phyloP scores from a whole-genome alignment of 495 filamentous ascomycete species.

The Lophium mytilinum region DNA sequence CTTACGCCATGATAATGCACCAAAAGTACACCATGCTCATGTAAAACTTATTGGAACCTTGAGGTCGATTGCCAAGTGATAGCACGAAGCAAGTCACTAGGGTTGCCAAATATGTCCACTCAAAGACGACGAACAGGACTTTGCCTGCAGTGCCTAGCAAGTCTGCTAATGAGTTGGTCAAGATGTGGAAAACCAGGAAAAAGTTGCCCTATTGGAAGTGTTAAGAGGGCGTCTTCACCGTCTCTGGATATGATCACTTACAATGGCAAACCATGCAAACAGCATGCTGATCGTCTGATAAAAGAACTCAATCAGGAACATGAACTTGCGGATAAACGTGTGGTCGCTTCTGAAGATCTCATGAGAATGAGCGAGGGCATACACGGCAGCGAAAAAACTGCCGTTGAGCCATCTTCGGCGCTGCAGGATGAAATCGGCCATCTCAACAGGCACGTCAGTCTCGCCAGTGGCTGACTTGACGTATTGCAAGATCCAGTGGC shows the following conservation, averaged over 20 bases:
- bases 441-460: slow-evolving; percentile 93
- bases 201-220: slow-evolving; percentile 62
- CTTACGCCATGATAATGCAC: slow-evolving; percentile 85
- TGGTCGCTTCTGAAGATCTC: slow-evolving; percentile 91
- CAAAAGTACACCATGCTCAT: slow-evolving; percentile 97
- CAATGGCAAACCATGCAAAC: slow-evolving; percentile 96
- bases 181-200: slow-evolving; percentile 96
- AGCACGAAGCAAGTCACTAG: slow-evolving; percentile 93
- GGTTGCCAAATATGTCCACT: slow-evolving; percentile 91
- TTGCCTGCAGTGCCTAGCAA: slow-evolving; percentile 68
- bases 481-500: slow-evolving; percentile 93
- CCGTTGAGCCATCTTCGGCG: slow-evolving; percentile 97
- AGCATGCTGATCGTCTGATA: slow-evolving; percentile 96
- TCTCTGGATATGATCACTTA: slow-evolving; percentile 5
- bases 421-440: slow-evolving; percentile 93
- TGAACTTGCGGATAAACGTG: slow-evolving; percentile 75
- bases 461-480: slow-evolving; percentile 95
- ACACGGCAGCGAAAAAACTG: slow-evolving; percentile 96
- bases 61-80: slow-evolving; percentile 91
- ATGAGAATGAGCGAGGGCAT: slow-evolving; percentile 88
- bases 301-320: slow-evolving; percentile 83
- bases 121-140: slow-evolving; percentile 79
- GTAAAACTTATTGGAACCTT: slow-evolving; percentile 86
- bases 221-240: background rate
- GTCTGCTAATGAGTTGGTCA: slow-evolving; percentile 75